Evolutionary conservation across 2,329 filamentous ascomycete species (phyloP), one percentile per base, ranked within the genome.

Genomic region (Cadophora sp.): DNA sequence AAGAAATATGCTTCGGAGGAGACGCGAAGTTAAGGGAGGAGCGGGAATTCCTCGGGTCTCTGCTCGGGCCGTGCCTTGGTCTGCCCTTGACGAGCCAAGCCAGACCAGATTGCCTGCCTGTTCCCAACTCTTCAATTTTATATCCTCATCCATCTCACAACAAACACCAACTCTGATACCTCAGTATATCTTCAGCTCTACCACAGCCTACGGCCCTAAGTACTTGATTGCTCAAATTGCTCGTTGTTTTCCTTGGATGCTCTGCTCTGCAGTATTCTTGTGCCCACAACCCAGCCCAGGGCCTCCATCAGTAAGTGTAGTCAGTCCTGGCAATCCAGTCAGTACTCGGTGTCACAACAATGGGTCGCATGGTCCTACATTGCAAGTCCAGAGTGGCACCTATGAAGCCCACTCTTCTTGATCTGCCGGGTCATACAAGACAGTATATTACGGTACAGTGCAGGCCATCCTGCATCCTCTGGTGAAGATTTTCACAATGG

Each of bases 401-500:
- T 39, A 48, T 45, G 22, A 48, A 60, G 58, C 33, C 33, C 22
- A n/a, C 16, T 9, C n/a, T 41, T 43, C 27, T n/a, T 47, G 58
- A 48, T 36, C 7, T 47, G 6, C 39, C 41, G 41, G 22, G 58
- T 48, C 58, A 60, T 48, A 48, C 33, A 58, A 4, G 5, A 48
- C 45, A 48, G 45, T 20, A 48, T 24, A n/a, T 22, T 55, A 30
- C 27, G 16, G n/a, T 56, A 13, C 18, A 56, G 20, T 24, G 14
- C 13, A 41, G 20, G 20, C n/a, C 36, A n/a, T 58, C 33, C 55
- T 20, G 20, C 11, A 60, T 47, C 14, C 27, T 30, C 39, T 20
- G 24, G 58, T 30, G 58, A 47, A 47, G 58, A 60, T 47, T 60
- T 60, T 60, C 58, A 20, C 41, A 30, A 47, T 47, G 33, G 18